Base-by-base conservation (phyloP, 2,329 filamentous ascomycete genomes). In the Neonectria sp. region DNA sequence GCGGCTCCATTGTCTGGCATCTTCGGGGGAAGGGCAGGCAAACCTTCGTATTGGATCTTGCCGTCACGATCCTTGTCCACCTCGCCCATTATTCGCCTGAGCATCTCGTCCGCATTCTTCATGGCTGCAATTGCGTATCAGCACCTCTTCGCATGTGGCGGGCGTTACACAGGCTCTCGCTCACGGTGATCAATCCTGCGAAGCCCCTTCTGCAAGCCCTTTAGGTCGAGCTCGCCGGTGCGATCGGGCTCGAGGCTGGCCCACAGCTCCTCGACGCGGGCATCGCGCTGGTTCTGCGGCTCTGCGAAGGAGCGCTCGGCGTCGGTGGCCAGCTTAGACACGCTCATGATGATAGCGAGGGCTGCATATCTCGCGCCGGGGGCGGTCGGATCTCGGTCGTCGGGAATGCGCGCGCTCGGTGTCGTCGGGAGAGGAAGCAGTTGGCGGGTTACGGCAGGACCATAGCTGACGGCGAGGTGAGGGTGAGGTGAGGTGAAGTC, bases 11-110 rank as follows among this genome's bases (percentile, higher is more conserved):
- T 40, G 67, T 67, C 60, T 71, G 61, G 64, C 60, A 71, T 66
- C 52, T 65, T 72, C 65, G 48, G 51, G 35, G 49, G 55, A 35
- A 33, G 25, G 68, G 61, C 67, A 61, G 68, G 77, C 87, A 79
- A 86, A 96, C 94, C 94, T 83, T 95, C 89, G 79, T 94, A 98
- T 81, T 97, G 92, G 75, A 99, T 98, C 77, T 91, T 92, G 71
- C 95, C 94, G 80, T 98, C 95, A 29, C 91, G 90, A 78, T 95
- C 95, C 65, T 91, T 92, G 79, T 99, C 96, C 70, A 98, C 95
- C 68, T 92, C 89, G 71, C 88, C 86, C 79, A 98, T 88, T 65
- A 98, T 93, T 77, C 93, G 91, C 77, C 90, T 88, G 69, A 99
- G 87, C 85, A 98, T 90, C 43, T 89, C 86, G 80, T 97, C 93